Percentiles rank a stretch among this genome's conserved stretches.
Conservation (phyloP, 306 rosid genomes). For the Castanospermum australe region DNA sequence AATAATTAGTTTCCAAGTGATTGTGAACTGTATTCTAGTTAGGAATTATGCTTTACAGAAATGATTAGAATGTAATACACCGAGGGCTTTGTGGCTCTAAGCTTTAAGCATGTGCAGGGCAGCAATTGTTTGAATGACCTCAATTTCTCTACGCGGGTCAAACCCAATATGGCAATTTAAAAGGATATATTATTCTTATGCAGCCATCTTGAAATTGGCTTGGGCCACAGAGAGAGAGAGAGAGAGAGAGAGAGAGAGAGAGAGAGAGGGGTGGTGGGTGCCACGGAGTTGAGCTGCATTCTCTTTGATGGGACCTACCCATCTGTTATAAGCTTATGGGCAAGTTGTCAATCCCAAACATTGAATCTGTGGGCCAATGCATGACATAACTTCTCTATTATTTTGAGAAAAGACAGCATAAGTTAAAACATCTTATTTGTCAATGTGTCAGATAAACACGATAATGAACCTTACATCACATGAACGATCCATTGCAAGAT, state of each 20-base stretch:
- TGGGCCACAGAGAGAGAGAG: background rate
- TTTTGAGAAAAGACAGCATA: conserved; percentile 24
- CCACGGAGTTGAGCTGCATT: conserved; percentile 30
- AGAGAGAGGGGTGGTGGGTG: conserved; percentile 22
- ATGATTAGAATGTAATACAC: conserved; percentile 20
- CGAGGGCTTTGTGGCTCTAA: conserved; percentile 22
- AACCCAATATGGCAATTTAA: conserved; percentile 34
- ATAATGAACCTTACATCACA: conserved; percentile 21
- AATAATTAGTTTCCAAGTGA: conserved; percentile 10
- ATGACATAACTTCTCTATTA: background rate
- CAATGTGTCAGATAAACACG: conserved; percentile 20
- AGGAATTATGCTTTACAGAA: conserved; percentile 28
- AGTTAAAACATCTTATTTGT: conserved; percentile 10
- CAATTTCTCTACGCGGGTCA: conserved; percentile 30
- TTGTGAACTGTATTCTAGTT: conserved; percentile 18
- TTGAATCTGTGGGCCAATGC: conserved; percentile 43
- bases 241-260: background rate
- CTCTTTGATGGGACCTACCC: conserved; percentile 44
- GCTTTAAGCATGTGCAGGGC: conserved; percentile 55
- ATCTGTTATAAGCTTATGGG: conserved; percentile 37
- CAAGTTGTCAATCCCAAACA: conserved; percentile 42
- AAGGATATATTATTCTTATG: conserved; percentile 27
- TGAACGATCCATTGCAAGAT: conserved; percentile 21
- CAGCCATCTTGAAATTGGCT: conserved; percentile 2
- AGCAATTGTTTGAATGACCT: conserved; percentile 18